A percentile compares a stretch with the other conserved stretches of the same genome.
Conservation (phyloP, 2,329 filamentous ascomycete species). For the Myrmaecium sp. region DNA sequence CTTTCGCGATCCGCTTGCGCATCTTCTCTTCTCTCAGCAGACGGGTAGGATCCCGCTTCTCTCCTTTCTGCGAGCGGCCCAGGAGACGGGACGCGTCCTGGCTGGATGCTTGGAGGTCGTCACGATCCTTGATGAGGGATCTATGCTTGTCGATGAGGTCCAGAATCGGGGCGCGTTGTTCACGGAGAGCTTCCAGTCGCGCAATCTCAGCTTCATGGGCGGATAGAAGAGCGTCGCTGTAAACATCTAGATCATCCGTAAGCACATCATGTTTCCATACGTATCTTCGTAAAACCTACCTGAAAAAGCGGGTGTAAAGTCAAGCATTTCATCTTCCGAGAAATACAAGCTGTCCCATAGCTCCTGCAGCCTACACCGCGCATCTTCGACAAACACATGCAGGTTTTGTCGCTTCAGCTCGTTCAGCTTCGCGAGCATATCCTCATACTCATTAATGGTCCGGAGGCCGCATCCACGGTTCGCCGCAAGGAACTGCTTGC, state of each 20-base stretch:
- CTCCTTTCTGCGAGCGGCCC: slow-evolving; percentile 79
- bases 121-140: slow-evolving; percentile 65
- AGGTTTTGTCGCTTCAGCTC: slow-evolving; percentile 92
- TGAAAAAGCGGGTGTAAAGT: slow-evolving; percentile 92
- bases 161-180: slow-evolving; percentile 74
- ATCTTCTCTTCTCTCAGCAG: slow-evolving; percentile 94
- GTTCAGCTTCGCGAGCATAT: slow-evolving; percentile 70
- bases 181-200: slow-evolving; percentile 62
- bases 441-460: slow-evolving; percentile 90
- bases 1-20: slow-evolving; percentile 92
- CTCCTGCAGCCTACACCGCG: slow-evolving; percentile 76
- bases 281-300: slow-evolving; percentile 10
- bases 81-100: slow-evolving; percentile 90
- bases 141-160: slow-evolving; percentile 71
- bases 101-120: slow-evolving; percentile 76
- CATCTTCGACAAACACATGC: slow-evolving; percentile 90
- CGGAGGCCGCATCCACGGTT: slow-evolving; percentile 85
- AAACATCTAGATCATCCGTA: slow-evolving; percentile 46
- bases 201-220: slow-evolving; percentile 86
- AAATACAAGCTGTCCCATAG: slow-evolving; percentile 91
- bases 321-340: slow-evolving; percentile 96
- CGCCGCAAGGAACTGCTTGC: slow-evolving; percentile 66
- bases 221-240: slow-evolving; percentile 85
- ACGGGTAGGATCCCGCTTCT: slow-evolving; percentile 86
- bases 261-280: too few relatives aligned